Evolutionary conservation across 768 basidiomycete species (phyloP).

Genomic region (Aureoboletus auriporus): DNA sequence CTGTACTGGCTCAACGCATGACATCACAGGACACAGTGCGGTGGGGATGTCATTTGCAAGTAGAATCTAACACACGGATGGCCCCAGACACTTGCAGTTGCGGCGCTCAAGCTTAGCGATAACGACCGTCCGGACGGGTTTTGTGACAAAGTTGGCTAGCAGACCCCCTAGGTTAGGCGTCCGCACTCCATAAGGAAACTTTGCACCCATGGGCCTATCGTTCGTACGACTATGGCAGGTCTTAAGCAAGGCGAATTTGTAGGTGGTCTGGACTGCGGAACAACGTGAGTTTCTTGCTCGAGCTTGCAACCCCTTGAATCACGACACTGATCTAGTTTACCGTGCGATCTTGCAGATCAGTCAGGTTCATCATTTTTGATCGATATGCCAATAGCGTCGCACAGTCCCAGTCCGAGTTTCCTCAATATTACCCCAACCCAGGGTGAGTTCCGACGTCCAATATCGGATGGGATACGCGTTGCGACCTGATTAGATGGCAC

Average conservation of each 20-base stretch:
- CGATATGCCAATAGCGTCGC: constrained; percentile 82
- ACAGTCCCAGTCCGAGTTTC: constrained; percentile 88
- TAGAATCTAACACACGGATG: too few relatives aligned
- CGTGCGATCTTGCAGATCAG: constrained; percentile 51
- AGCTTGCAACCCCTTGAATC: neutral
- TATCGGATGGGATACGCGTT: neutral
- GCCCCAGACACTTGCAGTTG: too few relatives aligned
- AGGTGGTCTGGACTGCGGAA: constrained; percentile 91
- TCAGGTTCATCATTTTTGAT: constrained; percentile 90
- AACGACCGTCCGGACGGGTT: too few relatives aligned
- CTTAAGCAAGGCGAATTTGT: constrained; percentile 77
- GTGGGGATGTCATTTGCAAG: too few relatives aligned
- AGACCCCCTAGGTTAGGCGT: too few relatives aligned
- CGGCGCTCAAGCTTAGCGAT: too few relatives aligned
- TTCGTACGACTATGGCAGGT: constrained; percentile 19
- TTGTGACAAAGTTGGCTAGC: too few relatives aligned
- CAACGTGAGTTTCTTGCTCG: constrained; percentile 62
- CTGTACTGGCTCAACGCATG: too few relatives aligned
- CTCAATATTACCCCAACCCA: constrained; percentile 88
- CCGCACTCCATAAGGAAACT: constrained; percentile 11
- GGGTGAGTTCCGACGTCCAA: constrained; percentile 45
- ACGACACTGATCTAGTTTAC: constrained; percentile 1
- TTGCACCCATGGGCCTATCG: neutral
- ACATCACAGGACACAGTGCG: too few relatives aligned
- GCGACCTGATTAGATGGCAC: constrained; percentile 66